Conservation (phyloP, 2,329 filamentous ascomycete species). For the Cladosporium velox region DNA sequence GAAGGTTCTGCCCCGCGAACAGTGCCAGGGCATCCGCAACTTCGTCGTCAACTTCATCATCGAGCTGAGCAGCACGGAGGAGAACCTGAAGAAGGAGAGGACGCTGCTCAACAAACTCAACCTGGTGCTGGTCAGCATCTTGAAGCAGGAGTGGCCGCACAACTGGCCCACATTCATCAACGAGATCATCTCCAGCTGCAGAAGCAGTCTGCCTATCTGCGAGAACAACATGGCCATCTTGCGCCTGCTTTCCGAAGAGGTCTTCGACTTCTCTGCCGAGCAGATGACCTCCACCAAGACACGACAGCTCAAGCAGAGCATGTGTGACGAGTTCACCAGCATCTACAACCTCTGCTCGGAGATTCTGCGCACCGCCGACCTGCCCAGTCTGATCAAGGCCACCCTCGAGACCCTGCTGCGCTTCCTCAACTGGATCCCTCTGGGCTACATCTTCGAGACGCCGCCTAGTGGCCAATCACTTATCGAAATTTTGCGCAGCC, state of each 20-base stretch:
- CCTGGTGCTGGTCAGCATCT: constrained; percentile 90
- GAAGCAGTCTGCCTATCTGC: constrained; percentile 93
- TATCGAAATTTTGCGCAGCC: constrained; percentile 88
- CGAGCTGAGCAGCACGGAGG: constrained; percentile 85
- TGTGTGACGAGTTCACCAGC: constrained; percentile 97
- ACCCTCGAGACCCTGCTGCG: constrained; percentile 92
- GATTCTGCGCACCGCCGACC: constrained; percentile 85
- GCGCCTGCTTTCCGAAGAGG: constrained; percentile 91
- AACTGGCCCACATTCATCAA: constrained; percentile 99
- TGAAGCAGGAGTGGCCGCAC: constrained; percentile 99
- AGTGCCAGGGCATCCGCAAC: constrained; percentile 97
- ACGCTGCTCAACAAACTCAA: constrained; percentile 98
- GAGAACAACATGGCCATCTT: constrained; percentile 99
- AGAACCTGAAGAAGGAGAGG: constrained; percentile 78
- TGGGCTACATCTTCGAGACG: constrained; percentile 98
- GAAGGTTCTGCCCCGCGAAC: constrained; percentile 95
- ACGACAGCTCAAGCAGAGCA: constrained; percentile 93
- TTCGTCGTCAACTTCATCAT: constrained; percentile 99
- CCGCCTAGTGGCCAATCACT: constrained; percentile 61
- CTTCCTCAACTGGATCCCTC: constrained; percentile 98
- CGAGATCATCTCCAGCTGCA: constrained; percentile 96
- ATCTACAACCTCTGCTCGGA: constrained; percentile 98
- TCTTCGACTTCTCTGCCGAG: constrained; percentile 98
- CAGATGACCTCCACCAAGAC: constrained; percentile 99
- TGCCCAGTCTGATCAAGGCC: constrained; percentile 88